Base-by-base conservation (phyloP, 1,284 basidiomycete species). In the Mycena citricolor region DNA sequence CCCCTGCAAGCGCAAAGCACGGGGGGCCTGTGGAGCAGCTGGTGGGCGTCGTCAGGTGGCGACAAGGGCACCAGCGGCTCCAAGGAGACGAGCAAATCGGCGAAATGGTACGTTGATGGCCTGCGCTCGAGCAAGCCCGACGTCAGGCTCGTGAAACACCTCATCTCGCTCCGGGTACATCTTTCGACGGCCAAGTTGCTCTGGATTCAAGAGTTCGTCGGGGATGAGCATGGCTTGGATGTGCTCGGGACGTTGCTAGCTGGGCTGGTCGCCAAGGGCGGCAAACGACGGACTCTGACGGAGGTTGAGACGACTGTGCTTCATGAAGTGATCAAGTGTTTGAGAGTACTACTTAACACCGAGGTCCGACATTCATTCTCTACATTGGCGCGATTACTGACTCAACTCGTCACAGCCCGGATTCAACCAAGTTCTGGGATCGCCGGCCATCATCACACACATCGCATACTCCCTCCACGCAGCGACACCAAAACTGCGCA, bases 81-180 rank as follows among this genome's bases (percentile, higher is more conserved):
- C 35, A 69, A 66, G 54, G 73, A 73, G 54, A 66, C 64, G 39
- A 64, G 55, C 38, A 73, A 71, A 58, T 70, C 74, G 2, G 70
- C 83, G 26, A 72, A 70, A 61, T 79, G 70, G 65, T 87, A 84
- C 59, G 77, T 81, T 26, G 76, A 81, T 42, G 67, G 69, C 12
- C 67, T 89, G 42, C 74, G 73, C 44, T 70, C 61, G 16, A 69
- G 68, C 33, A 83, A 74, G 56, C 57, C 69, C 10, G 81, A 85
- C 52, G 66, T 76, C 35, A 81, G 78, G 54, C 71, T 92, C 17
- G 74, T 79, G 48, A 93, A 90, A 59, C 83, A 89, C 55, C 69
- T 95, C 1, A 86, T 93, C 31, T 83, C 85, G 1, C 68, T 97
- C n/a, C 81, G 92, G 3, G 86, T 94, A 0, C 86, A 91, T 56